Percentiles rank a stretch among this genome's conserved stretches.
Evolutionary conservation across 352 stramenopile species (phyloP).

Genomic region (Phytopythium litorale): DNA sequence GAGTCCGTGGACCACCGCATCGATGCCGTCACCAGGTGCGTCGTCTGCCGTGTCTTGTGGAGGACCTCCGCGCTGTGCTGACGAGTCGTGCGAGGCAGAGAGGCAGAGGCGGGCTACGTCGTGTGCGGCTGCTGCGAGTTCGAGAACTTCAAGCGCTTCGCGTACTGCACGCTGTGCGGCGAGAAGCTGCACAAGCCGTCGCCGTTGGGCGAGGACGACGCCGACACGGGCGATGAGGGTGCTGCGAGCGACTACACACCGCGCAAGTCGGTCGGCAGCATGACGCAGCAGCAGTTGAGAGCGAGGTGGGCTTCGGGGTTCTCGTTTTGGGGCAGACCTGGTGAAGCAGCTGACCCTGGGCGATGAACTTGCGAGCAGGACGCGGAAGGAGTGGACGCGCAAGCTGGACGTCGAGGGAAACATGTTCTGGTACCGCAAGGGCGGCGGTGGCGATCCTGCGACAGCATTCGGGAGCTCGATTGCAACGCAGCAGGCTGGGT

Average conservation of each 20-base stretch:
- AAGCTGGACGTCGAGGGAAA: constrained; percentile 56
- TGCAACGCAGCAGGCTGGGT: background rate
- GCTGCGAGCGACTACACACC: constrained; percentile 1
- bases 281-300: constrained; percentile 9
- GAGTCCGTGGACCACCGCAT: constrained; percentile 60
- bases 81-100: constrained; percentile 13
- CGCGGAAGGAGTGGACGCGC: constrained; percentile 65
- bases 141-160: constrained; percentile 72
- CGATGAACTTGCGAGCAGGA: constrained; percentile 20
- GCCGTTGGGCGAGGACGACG: constrained; percentile 19
- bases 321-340: too few species aligned
- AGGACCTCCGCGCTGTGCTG: background rate
- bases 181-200: constrained; percentile 36
- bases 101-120: constrained; percentile 50
- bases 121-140: constrained; percentile 53
- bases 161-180: constrained; percentile 61
- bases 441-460: constrained; percentile 3
- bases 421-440: constrained; percentile 45
- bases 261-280: constrained; percentile 6
- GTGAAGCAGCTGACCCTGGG: background rate
- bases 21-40: constrained; percentile 43
- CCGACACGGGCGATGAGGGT: constrained; percentile 2
- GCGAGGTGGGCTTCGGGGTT: constrained; percentile 2
- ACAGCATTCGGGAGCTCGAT: background rate
- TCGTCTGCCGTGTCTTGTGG: background rate